phyloP scores from a whole-genome alignment of 2,329 filamentous ascomycete genomes.

The Penicillium sp. region DNA sequence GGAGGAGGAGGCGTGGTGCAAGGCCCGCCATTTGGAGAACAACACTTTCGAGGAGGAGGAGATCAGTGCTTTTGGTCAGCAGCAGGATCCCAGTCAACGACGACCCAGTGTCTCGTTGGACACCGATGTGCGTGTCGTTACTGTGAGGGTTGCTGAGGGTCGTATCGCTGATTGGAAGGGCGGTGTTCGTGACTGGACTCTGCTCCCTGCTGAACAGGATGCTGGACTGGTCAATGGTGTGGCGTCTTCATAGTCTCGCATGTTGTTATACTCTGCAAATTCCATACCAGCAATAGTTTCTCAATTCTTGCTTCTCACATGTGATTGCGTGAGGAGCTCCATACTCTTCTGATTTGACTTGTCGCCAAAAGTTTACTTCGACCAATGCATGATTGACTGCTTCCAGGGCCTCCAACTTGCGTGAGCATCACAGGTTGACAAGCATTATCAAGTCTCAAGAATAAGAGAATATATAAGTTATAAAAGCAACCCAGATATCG shows the following conservation, averaged over 20 bases:
- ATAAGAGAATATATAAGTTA: too few species aligned
- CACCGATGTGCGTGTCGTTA: conserved; percentile 82
- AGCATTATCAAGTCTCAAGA: too few species aligned
- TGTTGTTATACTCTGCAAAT: background rate
- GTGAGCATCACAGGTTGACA: too few species aligned
- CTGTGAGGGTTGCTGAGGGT: conserved; percentile 81
- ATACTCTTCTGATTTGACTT: too few species aligned
- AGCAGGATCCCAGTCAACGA: conserved; percentile 30
- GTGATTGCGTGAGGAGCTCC: too few species aligned
- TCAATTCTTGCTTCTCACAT: background rate
- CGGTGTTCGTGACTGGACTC: conserved; percentile 76
- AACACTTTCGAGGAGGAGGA: conserved; percentile 76
- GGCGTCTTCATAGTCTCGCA: conserved; percentile 13
- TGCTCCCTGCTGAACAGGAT: conserved; percentile 37
- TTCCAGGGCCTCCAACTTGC: too few species aligned
- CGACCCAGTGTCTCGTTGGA: conserved; percentile 63
- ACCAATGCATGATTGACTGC: too few species aligned
- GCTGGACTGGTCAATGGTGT: conserved; percentile 34
- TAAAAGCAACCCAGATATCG: background rate
- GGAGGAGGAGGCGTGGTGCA: conserved; percentile 82
- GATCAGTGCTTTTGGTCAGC: conserved; percentile 45
- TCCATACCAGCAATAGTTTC: background rate
- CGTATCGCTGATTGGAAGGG: conserved; percentile 95
- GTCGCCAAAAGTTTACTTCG: too few species aligned
- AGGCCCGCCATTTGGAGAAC: conserved; percentile 81